A percentile compares a stretch with the other conserved stretches of the same genome.
Evolutionary conservation across 371 early-diverging fungal species (phyloP).

Genomic region (Lichtheimia ornata): DNA sequence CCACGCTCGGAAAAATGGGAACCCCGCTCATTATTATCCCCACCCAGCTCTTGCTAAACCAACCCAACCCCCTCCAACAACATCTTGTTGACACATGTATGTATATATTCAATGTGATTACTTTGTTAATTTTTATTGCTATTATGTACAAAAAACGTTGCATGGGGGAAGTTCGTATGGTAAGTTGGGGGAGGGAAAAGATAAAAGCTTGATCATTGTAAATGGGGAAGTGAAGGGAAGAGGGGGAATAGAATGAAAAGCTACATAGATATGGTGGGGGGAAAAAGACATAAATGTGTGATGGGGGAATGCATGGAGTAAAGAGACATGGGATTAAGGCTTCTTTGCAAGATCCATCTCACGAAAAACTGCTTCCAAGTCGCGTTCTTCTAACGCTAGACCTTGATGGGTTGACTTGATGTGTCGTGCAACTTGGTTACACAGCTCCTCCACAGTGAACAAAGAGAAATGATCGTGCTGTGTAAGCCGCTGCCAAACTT

Average conservation of each 20-base stretch:
- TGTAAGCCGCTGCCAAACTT: slow-evolving; percentile 54
- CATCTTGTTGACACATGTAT: too few species aligned
- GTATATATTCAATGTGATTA: neutral
- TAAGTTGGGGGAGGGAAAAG: neutral
- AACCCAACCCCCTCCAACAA: too few species aligned
- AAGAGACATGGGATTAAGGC: neutral
- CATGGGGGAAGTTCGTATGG: neutral
- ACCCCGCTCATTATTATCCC: neutral
- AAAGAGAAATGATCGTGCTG: slow-evolving; percentile 53
- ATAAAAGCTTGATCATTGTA: neutral
- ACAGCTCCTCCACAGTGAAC: slow-evolving; percentile 39
- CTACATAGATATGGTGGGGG: neutral
- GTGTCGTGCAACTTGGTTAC: slow-evolving; percentile 46
- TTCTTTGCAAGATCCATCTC: slow-evolving; percentile 20
- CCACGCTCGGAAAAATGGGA: slow-evolving; percentile 1
- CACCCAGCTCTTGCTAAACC: neutral
- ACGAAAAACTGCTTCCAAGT: slow-evolving; percentile 22
- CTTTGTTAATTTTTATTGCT: neutral
- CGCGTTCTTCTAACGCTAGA: slow-evolving; percentile 48
- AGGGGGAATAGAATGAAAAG: neutral
- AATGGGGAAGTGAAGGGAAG: too few species aligned
- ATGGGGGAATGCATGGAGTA: neutral
- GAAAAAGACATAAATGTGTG: neutral
- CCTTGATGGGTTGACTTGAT: slow-evolving; percentile 58
- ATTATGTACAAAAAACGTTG: neutral